Base-by-base conservation (phyloP, 768 basidiomycete genomes). In the Mycena indigotica region DNA sequence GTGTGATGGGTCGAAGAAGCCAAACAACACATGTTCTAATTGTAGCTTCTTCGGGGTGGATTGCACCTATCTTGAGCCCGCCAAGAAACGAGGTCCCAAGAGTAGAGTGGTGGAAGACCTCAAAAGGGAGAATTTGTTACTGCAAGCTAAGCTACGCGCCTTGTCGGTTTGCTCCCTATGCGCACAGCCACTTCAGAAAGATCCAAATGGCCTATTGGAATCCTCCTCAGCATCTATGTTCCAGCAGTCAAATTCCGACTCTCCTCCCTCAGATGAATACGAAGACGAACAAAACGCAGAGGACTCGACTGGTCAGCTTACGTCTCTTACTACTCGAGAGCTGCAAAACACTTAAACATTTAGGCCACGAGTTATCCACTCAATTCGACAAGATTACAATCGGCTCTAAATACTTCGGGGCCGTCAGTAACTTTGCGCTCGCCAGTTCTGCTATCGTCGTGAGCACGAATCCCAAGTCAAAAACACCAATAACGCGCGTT, bases 131-230 rank as follows among this genome's bases (percentile, higher is more conserved):
- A 55, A 45, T 21, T 48, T 32, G 23, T 4, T 32, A 3, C 28
- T 60, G 50, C 40, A 56, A 26, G 41, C 56, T 4, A 50, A 61
- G 30, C 21, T 61, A 10, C 48, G 56, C 8, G 25, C 55, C 15
- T 23, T 61, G 10, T 53, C 54, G 6, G 28, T 61, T 4, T 61
- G 60, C 26, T 51, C 60, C 21, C 30, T 54, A 10, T 61, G 60
- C 32, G 26, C 56, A 0, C 52, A 54, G 49, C 60, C 56, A 12
- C 17, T 61, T 19, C 56, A 39, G 21, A 15, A 28, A 25, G 21
- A 12, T 29, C 25, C 19, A n/a, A 6, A 3, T 17, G 12, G 5
- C 30, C 12, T 21, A 8, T 39, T 25, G 15, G 2, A 24, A 6
- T 29, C 52, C 19, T 23, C 35, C 3, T 53, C 50, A n/a, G n/a